These are phyloP conservation scores for Acorus gramineus DNA, from an alignment of 106 monocot species.

Conservation along the genomic window DNA sequence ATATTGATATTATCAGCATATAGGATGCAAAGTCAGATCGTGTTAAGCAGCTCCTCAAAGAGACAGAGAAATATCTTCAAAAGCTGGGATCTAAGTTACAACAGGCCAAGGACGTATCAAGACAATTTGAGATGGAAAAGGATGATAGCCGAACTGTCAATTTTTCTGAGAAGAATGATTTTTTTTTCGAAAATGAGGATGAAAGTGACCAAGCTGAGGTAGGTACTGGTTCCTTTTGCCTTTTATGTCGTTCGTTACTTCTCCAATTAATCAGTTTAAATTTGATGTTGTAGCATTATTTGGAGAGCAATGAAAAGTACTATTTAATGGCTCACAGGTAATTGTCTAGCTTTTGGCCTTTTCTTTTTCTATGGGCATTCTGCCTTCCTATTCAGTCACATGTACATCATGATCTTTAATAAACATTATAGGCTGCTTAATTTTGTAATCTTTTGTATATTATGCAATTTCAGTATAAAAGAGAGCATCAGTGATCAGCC, in stretches of 20 bases:
- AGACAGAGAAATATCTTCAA: slow-evolving; percentile 97
- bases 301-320: slow-evolving; percentile 98
- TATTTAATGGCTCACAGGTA: slow-evolving; percentile 97
- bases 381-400: neutral
- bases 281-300: slow-evolving; percentile 71
- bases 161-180: slow-evolving; percentile 50
- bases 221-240: slow-evolving; percentile 3
- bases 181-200: slow-evolving; percentile 60
- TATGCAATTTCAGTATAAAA: slow-evolving; percentile 54
- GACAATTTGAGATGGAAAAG: slow-evolving; percentile 55
- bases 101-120: slow-evolving; percentile 57
- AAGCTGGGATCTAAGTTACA: slow-evolving; percentile 84
- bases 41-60: slow-evolving; percentile 94
- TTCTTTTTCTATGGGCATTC: neutral
- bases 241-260: slow-evolving; percentile 2
- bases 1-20: neutral
- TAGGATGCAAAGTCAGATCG: slow-evolving; percentile 99
- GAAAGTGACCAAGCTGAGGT: slow-evolving; percentile 92
- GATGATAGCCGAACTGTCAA: slow-evolving; percentile 41
- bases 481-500: slow-evolving; percentile 88
- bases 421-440: too few species aligned
- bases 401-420: neutral
- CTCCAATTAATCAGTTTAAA: neutral
- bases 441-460: neutral
- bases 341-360: neutral